phyloP scores from a whole-genome alignment of 2,329 filamentous ascomycete species.

The Alternaria infectoria region DNA sequence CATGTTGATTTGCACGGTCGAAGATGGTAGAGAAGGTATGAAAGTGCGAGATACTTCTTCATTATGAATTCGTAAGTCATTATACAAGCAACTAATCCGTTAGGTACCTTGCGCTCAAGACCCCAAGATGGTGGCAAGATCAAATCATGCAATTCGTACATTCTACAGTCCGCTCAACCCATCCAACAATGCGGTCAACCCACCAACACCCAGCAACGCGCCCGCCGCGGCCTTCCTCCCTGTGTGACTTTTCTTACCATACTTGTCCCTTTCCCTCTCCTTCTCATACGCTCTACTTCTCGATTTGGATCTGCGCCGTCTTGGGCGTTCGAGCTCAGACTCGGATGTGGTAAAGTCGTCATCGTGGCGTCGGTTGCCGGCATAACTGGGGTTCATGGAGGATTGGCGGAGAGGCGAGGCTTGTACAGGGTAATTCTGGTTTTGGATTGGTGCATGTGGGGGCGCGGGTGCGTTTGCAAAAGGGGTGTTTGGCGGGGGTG shows the following conservation, averaged over 20 bases:
- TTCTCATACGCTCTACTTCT: conserved; percentile 12
- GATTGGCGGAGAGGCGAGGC: conserved; percentile 25
- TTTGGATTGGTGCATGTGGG: conserved; percentile 10
- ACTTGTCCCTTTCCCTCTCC: conserved; percentile 8
- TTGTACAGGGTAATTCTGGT: conserved; percentile 10
- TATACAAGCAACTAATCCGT: background rate
- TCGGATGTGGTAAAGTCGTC: conserved; percentile 32
- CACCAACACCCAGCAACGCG: conserved; percentile 45
- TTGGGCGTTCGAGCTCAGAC: conserved; percentile 25
- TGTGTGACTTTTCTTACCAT: conserved; percentile 26
- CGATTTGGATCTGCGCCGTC: conserved; percentile 22
- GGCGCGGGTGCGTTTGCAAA: background rate
- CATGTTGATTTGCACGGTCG: background rate
- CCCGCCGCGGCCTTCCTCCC: conserved; percentile 40
- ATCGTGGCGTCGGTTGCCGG: conserved; percentile 17
- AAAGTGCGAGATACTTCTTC: background rate
- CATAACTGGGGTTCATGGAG: background rate
- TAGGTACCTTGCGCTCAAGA: background rate
- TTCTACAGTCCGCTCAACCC: conserved; percentile 34
- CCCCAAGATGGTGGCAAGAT: background rate
- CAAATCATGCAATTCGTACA: background rate
- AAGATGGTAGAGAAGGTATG: background rate
- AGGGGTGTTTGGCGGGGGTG: background rate
- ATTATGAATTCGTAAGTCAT: background rate
- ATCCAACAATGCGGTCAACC: conserved; percentile 48